Evolutionary conservation across 2,329 filamentous ascomycete species (phyloP).

Genomic region (Bipolaris sorokiniana): DNA sequence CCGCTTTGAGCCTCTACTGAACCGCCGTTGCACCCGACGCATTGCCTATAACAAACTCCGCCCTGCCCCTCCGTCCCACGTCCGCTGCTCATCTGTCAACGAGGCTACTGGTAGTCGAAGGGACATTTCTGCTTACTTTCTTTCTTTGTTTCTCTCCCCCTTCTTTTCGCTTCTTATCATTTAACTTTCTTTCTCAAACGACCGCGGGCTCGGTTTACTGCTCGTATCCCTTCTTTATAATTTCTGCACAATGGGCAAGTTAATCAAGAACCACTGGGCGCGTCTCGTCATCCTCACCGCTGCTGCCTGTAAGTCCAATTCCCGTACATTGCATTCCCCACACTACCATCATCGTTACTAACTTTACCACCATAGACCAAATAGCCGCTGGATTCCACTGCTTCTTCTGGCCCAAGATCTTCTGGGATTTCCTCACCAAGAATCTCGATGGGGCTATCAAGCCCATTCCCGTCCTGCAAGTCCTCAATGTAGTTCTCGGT

Average conservation of each 20-base stretch:
- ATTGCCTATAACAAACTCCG: constrained; percentile 46
- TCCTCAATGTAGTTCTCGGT: constrained; percentile 84
- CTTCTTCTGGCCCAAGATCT: constrained; percentile 99
- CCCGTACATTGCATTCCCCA: neutral
- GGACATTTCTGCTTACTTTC: constrained; percentile 17
- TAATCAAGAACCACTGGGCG: constrained; percentile 99
- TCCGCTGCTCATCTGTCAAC: constrained; percentile 41
- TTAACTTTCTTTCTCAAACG: constrained; percentile 22
- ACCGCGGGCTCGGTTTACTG: constrained; percentile 39
- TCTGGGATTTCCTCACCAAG: constrained; percentile 95
- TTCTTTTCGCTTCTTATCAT: constrained; percentile 11
- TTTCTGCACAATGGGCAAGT: constrained; percentile 75
- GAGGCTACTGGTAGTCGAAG: constrained; percentile 49
- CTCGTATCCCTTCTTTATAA: constrained; percentile 40
- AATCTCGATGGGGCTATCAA: constrained; percentile 86
- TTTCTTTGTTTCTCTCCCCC: constrained; percentile 6
- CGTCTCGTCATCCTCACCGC: constrained; percentile 90
- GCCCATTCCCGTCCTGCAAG: constrained; percentile 86
- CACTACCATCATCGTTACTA: neutral
- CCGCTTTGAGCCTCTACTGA: constrained; percentile 21
- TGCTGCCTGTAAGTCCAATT: constrained; percentile 67
- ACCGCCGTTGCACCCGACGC: constrained; percentile 19
- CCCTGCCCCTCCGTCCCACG: constrained; percentile 23
- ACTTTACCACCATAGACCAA: constrained; percentile 68
- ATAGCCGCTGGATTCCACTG: constrained; percentile 79